phyloP scores from a whole-genome alignment of 441 rosid genomes.

The Lepidium campestre region DNA sequence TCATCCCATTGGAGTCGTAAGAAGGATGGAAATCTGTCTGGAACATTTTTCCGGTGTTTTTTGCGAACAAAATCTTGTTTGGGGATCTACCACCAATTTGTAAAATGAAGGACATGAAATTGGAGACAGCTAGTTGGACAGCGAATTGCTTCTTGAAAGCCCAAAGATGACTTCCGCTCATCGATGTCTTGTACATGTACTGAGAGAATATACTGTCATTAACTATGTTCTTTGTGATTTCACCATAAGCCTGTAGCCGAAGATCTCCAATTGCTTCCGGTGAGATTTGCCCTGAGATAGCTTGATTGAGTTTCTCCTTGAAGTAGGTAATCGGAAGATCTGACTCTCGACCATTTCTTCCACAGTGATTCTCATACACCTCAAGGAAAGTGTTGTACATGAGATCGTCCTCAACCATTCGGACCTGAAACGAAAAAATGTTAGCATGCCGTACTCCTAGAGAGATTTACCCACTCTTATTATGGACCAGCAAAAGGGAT shows the following conservation, averaged over 20 bases:
- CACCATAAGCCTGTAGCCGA: constrained; percentile 84
- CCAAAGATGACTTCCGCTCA: constrained; percentile 89
- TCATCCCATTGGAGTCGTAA: constrained; percentile 84
- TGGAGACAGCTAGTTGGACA: constrained; percentile 88
- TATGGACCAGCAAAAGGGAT: not conserved
- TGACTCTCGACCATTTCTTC: constrained; percentile 79
- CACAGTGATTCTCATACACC: constrained; percentile 97
- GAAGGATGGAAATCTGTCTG: constrained; percentile 99
- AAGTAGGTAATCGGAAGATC: constrained; percentile 88
- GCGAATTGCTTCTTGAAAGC: constrained; percentile 97
- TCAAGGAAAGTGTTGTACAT: constrained; percentile 98
- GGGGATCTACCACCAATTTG: constrained; percentile 99
- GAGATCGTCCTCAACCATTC: constrained; percentile 98
- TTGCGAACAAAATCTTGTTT: constrained; percentile 88
- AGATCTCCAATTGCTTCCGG: constrained; percentile 90
- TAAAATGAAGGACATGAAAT: constrained; percentile 94
- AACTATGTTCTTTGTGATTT: constrained; percentile 64
- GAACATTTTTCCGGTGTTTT: constrained; percentile 88
- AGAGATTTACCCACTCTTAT: not conserved
- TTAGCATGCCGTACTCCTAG: constrained; percentile 11
- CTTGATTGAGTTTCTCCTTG: constrained; percentile 94
- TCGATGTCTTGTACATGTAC: constrained; percentile 87
- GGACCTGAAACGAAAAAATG: constrained; percentile 49
- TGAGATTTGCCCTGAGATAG: constrained; percentile 81
- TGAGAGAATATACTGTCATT: constrained; percentile 84